Evolutionary conservation across 1,139 yeast species (phyloP).

Genomic region (Kurtzmaniella quercitrusa): DNA sequence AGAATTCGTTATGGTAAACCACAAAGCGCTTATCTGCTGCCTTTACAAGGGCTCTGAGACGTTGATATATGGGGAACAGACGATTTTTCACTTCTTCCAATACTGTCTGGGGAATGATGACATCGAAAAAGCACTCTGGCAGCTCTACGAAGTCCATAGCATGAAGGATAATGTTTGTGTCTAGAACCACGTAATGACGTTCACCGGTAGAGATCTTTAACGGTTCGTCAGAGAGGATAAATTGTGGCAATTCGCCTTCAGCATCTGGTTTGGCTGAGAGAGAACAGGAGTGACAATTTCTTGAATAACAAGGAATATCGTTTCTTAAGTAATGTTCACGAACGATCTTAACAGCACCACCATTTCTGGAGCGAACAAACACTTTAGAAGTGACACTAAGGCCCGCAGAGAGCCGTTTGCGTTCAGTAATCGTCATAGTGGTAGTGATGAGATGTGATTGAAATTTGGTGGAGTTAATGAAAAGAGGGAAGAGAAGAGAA

Average conservation of each 20-base stretch:
- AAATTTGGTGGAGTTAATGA: not conserved
- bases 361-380: constrained; percentile 84
- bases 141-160: constrained; percentile 89
- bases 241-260: constrained; percentile 46
- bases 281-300: constrained; percentile 61
- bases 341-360: constrained; percentile 86
- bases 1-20: constrained; percentile 92
- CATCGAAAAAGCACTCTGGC: constrained; percentile 75
- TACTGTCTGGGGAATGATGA: constrained; percentile 89
- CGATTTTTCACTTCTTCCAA: constrained; percentile 88
- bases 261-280: constrained; percentile 53
- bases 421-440: constrained; percentile 18
- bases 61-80: constrained; percentile 82
- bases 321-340: constrained; percentile 90
- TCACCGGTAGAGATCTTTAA: constrained; percentile 27
- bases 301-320: constrained; percentile 89
- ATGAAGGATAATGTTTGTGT: constrained; percentile 82
- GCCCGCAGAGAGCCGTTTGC: constrained; percentile 51
- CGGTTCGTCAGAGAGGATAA: constrained; percentile 51
- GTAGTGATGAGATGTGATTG: not conserved
- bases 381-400: constrained; percentile 83
- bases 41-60: constrained; percentile 73
- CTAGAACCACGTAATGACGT: constrained; percentile 76
- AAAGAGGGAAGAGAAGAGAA: not conserved
- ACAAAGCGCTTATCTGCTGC: constrained; percentile 81